These are phyloP conservation scores for Chlamydomonas schloesseri DNA, from an alignment of 139 green algal genomes.

Conservation along the genomic window DNA sequence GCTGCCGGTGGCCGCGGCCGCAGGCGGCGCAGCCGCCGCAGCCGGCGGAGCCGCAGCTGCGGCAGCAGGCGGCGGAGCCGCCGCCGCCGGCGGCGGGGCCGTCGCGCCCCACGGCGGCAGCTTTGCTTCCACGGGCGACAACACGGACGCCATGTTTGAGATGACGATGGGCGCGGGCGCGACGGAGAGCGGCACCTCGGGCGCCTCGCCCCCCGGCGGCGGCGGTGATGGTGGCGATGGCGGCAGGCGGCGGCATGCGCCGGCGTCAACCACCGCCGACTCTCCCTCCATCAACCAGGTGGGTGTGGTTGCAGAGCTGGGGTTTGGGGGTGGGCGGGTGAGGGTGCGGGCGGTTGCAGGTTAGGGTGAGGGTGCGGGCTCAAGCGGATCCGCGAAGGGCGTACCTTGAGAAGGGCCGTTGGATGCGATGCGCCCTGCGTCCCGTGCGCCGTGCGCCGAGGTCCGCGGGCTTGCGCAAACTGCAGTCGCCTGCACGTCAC, in stretches of 20 bases:
- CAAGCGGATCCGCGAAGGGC: no score
- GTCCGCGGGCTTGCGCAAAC: no score
- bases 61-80: background rate
- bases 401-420: no score
- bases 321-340: no score
- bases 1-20: background rate
- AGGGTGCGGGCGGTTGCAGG: no score
- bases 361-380: no score
- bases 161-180: conserved; percentile 26
- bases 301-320: no score
- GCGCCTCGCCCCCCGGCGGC: conserved; percentile 13
- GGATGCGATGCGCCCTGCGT: no score
- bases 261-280: conserved; percentile 5
- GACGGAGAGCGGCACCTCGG: conserved; percentile 21
- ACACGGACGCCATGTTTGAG: conserved; percentile 30
- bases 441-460: no score
- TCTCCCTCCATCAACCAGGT: conserved; percentile 51
- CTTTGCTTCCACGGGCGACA: conserved; percentile 16
- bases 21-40: background rate
- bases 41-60: background rate
- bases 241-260: background rate
- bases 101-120: conserved; percentile 18
- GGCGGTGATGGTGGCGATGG: no score
- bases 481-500: background rate
- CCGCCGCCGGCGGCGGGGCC: background rate